Percentiles rank a stretch among this genome's conserved stretches.
These are phyloP conservation scores for Limtongia smithiae DNA, from an alignment of 805 yeast species.

Conservation along the genomic window DNA sequence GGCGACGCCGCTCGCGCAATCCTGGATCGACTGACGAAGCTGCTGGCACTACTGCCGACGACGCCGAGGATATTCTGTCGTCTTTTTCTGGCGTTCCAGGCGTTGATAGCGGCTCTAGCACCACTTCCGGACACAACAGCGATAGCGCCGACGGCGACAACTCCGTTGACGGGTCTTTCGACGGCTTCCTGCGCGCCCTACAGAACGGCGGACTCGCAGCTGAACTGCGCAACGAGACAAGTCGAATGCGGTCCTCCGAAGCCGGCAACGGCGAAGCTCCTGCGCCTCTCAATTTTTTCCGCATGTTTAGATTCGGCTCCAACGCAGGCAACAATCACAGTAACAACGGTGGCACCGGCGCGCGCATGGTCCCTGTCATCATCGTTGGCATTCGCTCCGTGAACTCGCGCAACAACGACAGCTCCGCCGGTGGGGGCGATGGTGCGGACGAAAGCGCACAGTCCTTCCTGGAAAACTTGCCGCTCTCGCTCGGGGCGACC, in stretches of 20 bases:
- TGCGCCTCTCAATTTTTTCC: conserved; percentile 35
- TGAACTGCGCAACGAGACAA: conserved; percentile 39
- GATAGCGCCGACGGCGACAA: conserved; percentile 17
- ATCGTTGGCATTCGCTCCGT: conserved; percentile 50
- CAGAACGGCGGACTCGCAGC: conserved; percentile 42
- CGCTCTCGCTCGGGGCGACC: conserved; percentile 5
- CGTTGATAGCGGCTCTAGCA: background rate
- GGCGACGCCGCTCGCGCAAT: background rate
- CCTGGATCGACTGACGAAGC: background rate
- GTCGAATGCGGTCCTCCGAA: conserved; percentile 3
- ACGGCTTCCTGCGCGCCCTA: conserved; percentile 45
- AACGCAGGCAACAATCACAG: conserved; percentile 21
- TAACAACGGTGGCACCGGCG: conserved; percentile 3
- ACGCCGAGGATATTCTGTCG: conserved; percentile 7
- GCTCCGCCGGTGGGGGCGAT: conserved; percentile 10
- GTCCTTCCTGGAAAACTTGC: conserved; percentile 13
- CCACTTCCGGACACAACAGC: background rate
- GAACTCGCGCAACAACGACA: conserved; percentile 9
- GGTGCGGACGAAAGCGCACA: conserved; percentile 4
- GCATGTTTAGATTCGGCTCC: conserved; percentile 38
- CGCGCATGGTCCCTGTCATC: conserved; percentile 44
- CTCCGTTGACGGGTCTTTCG: conserved; percentile 42
- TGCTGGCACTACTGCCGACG: conserved; percentile 17
- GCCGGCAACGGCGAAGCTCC: conserved; percentile 13
- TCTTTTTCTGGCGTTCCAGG: background rate